These are phyloP conservation scores for Scleromitrula shiraiana DNA, from an alignment of 2,329 filamentous ascomycete genomes.

Conservation along the genomic window DNA sequence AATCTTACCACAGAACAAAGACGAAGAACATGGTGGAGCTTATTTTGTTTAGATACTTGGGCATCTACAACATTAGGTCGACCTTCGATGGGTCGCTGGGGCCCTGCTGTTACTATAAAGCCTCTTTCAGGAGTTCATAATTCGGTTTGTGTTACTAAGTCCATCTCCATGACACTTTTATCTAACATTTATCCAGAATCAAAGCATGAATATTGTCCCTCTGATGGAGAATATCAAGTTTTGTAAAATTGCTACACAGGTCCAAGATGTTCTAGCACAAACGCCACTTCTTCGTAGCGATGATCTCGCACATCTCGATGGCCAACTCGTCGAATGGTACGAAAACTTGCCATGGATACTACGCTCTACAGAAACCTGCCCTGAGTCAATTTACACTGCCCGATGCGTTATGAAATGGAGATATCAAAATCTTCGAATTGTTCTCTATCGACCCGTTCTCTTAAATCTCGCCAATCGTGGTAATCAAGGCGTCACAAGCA, in stretches of 20 bases:
- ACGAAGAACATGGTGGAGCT: slow-evolving; percentile 65
- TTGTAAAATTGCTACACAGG: slow-evolving; percentile 68
- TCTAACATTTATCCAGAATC: slow-evolving; percentile 25
- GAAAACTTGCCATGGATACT: slow-evolving; percentile 60
- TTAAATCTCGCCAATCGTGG: slow-evolving; percentile 48
- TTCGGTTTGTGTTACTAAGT: slow-evolving; percentile 21
- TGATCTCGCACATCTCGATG: slow-evolving; percentile 59
- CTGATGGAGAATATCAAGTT: slow-evolving; percentile 71
- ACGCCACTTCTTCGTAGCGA: slow-evolving; percentile 58
- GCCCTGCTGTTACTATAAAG: slow-evolving; percentile 58
- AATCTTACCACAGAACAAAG: slow-evolving; percentile 48
- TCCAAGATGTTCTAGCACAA: slow-evolving; percentile 67
- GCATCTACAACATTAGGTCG: slow-evolving; percentile 62
- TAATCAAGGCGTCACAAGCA: slow-evolving; percentile 28
- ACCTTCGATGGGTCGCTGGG: slow-evolving; percentile 60
- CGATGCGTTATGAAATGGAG: slow-evolving; percentile 76
- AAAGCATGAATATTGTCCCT: slow-evolving; percentile 59
- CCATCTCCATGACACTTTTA: not conserved
- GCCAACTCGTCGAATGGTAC: slow-evolving; percentile 64
- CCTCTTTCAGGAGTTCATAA: slow-evolving; percentile 41
- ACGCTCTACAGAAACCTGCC: slow-evolving; percentile 56
- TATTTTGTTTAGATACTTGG: slow-evolving; percentile 70
- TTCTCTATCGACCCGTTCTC: slow-evolving; percentile 66
- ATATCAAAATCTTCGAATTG: slow-evolving; percentile 69
- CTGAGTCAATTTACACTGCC: slow-evolving; percentile 61